A percentile compares a stretch with the other conserved stretches of the same genome.
Conservation (phyloP, 2,329 filamentous ascomycete species). For the Aureobasidium sp. region DNA sequence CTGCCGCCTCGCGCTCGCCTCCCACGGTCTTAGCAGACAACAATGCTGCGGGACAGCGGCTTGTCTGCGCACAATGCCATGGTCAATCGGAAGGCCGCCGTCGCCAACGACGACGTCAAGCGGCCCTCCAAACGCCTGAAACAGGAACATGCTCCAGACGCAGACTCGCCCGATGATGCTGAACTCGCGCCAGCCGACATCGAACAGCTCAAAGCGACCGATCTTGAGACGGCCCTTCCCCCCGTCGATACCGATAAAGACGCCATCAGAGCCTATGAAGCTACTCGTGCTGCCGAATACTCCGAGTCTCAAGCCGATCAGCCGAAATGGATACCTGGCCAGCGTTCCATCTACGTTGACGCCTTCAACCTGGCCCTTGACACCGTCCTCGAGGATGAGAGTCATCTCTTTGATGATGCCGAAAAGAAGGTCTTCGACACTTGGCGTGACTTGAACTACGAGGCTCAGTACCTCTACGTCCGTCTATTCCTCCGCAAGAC, state of each 20-base stretch:
- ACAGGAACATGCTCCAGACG: constrained; percentile 23
- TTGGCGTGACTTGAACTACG: constrained; percentile 70
- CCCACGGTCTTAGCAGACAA: not conserved
- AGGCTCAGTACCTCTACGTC: constrained; percentile 91
- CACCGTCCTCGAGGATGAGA: constrained; percentile 82
- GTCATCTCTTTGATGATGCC: constrained; percentile 74
- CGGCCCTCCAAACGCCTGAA: constrained; percentile 38
- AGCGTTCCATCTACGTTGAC: constrained; percentile 91
- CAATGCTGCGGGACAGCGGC: constrained; percentile 33
- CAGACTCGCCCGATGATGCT: constrained; percentile 16
- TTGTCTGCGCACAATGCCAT: constrained; percentile 43
- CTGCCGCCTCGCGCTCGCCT: not conserved
- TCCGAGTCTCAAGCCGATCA: constrained; percentile 31
- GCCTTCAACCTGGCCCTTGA: constrained; percentile 90
- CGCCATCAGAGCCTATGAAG: constrained; percentile 74
- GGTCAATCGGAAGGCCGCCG: constrained; percentile 40
- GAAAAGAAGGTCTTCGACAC: constrained; percentile 70
- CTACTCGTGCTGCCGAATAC: constrained; percentile 38
- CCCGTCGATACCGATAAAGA: constrained; percentile 59
- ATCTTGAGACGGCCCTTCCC: constrained; percentile 66
- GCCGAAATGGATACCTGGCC: constrained; percentile 63
- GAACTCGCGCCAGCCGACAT: constrained; percentile 23
- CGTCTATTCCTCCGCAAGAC: constrained; percentile 89
- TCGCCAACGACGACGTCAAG: constrained; percentile 31
- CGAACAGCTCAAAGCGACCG: constrained; percentile 41